A percentile compares a stretch with the other conserved stretches of the same genome.
These are phyloP conservation scores for Elongisporangium prolatum DNA, from an alignment of 352 stramenopile genomes.

Conservation along the genomic window DNA sequence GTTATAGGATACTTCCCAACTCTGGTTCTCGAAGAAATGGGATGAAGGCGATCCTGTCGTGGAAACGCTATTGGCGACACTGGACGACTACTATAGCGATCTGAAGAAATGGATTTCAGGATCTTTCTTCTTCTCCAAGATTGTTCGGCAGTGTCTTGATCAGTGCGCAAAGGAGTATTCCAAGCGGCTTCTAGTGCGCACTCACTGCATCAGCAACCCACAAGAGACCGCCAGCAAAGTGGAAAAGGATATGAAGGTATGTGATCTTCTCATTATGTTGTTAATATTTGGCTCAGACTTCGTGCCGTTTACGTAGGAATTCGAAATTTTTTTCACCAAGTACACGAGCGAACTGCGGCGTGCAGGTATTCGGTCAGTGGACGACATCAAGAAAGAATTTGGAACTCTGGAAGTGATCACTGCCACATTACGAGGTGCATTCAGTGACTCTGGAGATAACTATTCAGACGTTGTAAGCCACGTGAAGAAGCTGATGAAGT, in stretches of 20 bases:
- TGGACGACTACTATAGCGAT: slow-evolving; percentile 77
- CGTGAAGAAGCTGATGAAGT: slow-evolving; percentile 59
- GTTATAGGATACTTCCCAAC: slow-evolving; percentile 49
- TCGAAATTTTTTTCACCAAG: slow-evolving; percentile 69
- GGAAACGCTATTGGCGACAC: slow-evolving; percentile 64
- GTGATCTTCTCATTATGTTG: neutral
- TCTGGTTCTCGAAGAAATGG: slow-evolving; percentile 85
- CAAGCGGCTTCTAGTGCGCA: slow-evolving; percentile 54
- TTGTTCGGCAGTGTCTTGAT: slow-evolving; percentile 68
- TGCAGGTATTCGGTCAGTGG: slow-evolving; percentile 56
- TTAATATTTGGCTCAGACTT: too few species aligned
- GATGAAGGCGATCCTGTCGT: slow-evolving; percentile 72
- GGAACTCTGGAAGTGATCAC: slow-evolving; percentile 39
- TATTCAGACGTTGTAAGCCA: slow-evolving; percentile 34
- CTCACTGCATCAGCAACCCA: slow-evolving; percentile 44
- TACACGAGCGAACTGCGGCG: slow-evolving; percentile 62
- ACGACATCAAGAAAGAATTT: slow-evolving; percentile 72
- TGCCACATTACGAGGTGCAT: slow-evolving; percentile 28
- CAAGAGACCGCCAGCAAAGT: slow-evolving; percentile 31
- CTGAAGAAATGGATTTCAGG: slow-evolving; percentile 72
- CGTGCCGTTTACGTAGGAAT: slow-evolving; percentile 34
- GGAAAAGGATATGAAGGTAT: slow-evolving; percentile 59
- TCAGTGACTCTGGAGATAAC: slow-evolving; percentile 22
- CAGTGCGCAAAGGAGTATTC: slow-evolving; percentile 62
- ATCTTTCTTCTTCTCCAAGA: slow-evolving; percentile 83